These are phyloP conservation scores for Ogataea methanolica DNA, from an alignment of 805 yeast genomes.

Conservation along the genomic window DNA sequence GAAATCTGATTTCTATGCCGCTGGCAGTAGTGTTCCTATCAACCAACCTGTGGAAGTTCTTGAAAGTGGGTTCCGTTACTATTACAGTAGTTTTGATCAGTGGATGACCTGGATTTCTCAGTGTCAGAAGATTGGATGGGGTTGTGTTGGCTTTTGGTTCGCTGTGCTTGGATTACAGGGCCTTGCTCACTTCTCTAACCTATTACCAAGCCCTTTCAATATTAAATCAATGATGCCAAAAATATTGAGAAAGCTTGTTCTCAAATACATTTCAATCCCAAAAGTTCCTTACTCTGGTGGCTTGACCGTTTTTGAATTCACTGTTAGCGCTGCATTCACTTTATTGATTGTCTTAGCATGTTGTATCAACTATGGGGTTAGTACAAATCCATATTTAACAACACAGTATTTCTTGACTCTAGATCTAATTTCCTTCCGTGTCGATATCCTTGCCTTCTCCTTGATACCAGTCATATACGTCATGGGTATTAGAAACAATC, in stretches of 20 bases:
- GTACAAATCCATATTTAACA: constrained; percentile 35
- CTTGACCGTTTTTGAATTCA: constrained; percentile 15
- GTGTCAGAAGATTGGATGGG: constrained; percentile 42
- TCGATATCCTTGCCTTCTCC: constrained; percentile 46
- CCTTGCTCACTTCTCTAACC: constrained; percentile 19
- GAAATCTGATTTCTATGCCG: constrained; percentile 6
- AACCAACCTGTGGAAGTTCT: constrained; percentile 32
- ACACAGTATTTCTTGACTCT: constrained; percentile 26
- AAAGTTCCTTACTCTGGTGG: constrained; percentile 10
- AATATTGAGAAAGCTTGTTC: not conserved
- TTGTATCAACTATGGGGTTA: constrained; percentile 32
- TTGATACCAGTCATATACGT: constrained; percentile 54
- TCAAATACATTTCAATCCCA: constrained; percentile 4
- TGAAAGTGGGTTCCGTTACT: constrained; percentile 29
- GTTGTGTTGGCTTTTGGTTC: constrained; percentile 39
- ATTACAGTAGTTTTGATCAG: constrained; percentile 32
- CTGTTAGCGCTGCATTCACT: constrained; percentile 30
- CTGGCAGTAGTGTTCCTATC: constrained; percentile 17
- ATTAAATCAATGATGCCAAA: constrained; percentile 1
- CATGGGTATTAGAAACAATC: constrained; percentile 72
- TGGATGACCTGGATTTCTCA: constrained; percentile 33
- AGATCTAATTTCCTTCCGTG: constrained; percentile 47
- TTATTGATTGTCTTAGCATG: constrained; percentile 29
- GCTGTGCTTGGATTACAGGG: constrained; percentile 30
- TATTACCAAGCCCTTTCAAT: constrained; percentile 1